Evolutionary conservation across 352 stramenopile species (phyloP).

Genomic region (Globisporangium solare): DNA sequence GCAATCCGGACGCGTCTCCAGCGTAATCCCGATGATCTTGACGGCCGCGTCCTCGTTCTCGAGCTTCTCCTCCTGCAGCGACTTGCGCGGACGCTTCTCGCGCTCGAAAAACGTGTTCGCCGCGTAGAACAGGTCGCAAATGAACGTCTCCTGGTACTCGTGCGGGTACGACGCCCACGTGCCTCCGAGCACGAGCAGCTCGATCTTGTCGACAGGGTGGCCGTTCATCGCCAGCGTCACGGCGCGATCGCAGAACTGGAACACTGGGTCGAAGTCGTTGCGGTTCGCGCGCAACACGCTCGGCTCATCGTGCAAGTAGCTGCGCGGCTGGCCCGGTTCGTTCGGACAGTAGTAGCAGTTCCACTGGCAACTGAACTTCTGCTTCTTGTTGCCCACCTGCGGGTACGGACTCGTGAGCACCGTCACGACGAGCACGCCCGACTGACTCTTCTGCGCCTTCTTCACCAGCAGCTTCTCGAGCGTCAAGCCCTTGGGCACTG

Average conservation of each 20-base stretch:
- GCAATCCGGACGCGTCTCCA: constrained; percentile 89
- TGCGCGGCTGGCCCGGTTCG: constrained; percentile 87
- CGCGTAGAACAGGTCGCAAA: constrained; percentile 90
- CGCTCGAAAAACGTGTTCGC: constrained; percentile 90
- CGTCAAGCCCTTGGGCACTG: constrained; percentile 35
- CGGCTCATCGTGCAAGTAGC: constrained; percentile 92
- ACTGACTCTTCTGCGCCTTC: constrained; percentile 88
- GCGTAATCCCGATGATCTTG: constrained; percentile 90
- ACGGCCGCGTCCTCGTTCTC: constrained; percentile 81
- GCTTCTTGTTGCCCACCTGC: constrained; percentile 58
- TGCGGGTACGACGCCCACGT: constrained; percentile 92
- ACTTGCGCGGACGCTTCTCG: constrained; percentile 56
- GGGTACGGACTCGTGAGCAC: constrained; percentile 91
- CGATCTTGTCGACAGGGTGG: constrained; percentile 91
- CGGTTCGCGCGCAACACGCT: constrained; percentile 90
- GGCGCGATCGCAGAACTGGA: constrained; percentile 89
- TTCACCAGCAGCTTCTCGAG: constrained; percentile 84
- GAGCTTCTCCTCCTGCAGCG: constrained; percentile 84
- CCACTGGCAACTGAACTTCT: constrained; percentile 92
- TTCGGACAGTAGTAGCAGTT: constrained; percentile 96
- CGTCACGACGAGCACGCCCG: constrained; percentile 89
- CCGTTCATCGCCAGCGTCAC: constrained; percentile 90
- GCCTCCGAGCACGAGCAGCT: constrained; percentile 88
- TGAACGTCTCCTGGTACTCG: constrained; percentile 89
- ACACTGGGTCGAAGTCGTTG: constrained; percentile 89